These are phyloP conservation scores for Neonectria magnoliae DNA, from an alignment of 2,329 filamentous ascomycete species.

Conservation along the genomic window DNA sequence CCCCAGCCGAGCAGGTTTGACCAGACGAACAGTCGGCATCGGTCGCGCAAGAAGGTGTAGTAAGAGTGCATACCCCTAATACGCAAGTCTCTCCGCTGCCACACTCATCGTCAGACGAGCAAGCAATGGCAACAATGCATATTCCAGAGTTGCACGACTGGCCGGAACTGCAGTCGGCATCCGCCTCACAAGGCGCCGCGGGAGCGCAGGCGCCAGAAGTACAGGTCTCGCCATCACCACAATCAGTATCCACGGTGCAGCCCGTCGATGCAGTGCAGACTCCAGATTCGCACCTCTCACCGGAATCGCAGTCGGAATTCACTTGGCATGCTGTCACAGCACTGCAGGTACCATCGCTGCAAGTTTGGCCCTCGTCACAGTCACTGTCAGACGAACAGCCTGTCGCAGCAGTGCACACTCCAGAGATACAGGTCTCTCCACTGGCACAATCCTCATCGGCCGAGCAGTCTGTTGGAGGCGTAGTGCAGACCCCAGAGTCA, in stretches of 20 bases:
- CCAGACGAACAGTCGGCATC: slow-evolving; percentile 11
- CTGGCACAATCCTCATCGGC: neutral
- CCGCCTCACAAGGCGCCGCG: neutral
- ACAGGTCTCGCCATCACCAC: neutral
- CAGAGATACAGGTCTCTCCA: neutral
- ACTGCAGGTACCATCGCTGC: neutral
- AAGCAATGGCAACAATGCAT: neutral
- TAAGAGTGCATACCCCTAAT: neutral
- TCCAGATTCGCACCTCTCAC: neutral
- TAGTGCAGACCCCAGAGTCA: slow-evolving; percentile 3
- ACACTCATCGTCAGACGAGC: neutral
- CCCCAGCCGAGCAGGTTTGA: neutral
- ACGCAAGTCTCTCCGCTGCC: neutral
- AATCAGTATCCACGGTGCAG: slow-evolving; percentile 6
- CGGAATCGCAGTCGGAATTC: neutral
- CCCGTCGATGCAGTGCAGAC: neutral
- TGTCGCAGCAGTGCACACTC: neutral
- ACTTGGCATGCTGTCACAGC: neutral
- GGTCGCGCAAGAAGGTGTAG: neutral
- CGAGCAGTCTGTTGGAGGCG: neutral
- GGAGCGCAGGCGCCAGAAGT: neutral
- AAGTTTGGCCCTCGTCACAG: neutral
- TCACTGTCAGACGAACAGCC: neutral
- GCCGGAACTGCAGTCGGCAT: slow-evolving; percentile 3
- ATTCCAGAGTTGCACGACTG: neutral